Conservation (phyloP, 371 early-diverging fungal species). For the Lichtheimia ramosa region DNA sequence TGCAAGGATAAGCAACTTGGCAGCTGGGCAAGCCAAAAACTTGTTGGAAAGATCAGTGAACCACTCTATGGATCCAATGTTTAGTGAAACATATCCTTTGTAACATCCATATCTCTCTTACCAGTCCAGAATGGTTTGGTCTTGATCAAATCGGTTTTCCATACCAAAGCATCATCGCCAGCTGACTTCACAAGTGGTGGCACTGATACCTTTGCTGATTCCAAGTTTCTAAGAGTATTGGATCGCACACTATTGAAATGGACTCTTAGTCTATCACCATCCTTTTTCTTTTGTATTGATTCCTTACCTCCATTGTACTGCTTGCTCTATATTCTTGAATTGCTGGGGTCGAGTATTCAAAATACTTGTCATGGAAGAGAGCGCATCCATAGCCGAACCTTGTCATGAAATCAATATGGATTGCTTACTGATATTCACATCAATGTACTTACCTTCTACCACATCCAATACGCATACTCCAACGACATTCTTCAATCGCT, state of each 20-base stretch:
- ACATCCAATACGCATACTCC: slow-evolving; percentile 87
- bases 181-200: slow-evolving; percentile 52
- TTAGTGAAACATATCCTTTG: neutral
- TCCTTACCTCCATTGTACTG: slow-evolving; percentile 67
- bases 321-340: slow-evolving; percentile 62
- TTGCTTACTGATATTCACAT: slow-evolving; percentile 13
- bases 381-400: slow-evolving; percentile 75
- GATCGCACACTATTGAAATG: slow-evolving; percentile 51
- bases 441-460: slow-evolving; percentile 72
- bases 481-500: slow-evolving; percentile 55
- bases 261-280: neutral
- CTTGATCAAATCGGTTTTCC: slow-evolving; percentile 70
- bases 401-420: slow-evolving; percentile 16
- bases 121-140: slow-evolving; percentile 81
- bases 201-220: slow-evolving; percentile 78
- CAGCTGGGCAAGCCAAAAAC: slow-evolving; percentile 70
- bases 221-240: slow-evolving; percentile 60
- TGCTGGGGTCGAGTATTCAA: slow-evolving; percentile 60
- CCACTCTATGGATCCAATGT: slow-evolving; percentile 62
- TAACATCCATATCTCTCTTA: slow-evolving; percentile 8
- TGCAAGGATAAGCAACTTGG: slow-evolving; percentile 87
- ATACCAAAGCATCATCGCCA: slow-evolving; percentile 28
- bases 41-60: slow-evolving; percentile 79
- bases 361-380: slow-evolving; percentile 64
- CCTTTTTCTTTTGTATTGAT: neutral